phyloP scores from a whole-genome alignment of 768 basidiomycete genomes.

The Leccinum longicurvipes region DNA sequence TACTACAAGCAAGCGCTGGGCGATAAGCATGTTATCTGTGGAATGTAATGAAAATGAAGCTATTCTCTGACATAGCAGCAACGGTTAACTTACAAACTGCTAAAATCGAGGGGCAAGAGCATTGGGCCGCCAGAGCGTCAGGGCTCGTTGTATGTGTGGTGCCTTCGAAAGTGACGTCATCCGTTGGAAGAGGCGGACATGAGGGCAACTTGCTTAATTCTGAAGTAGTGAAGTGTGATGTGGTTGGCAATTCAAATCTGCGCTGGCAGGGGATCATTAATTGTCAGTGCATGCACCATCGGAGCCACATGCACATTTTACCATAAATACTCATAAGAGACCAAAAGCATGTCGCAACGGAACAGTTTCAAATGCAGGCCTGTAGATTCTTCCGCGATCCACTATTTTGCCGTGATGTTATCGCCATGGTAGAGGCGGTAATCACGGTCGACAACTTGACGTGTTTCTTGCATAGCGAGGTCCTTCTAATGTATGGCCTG shows the following conservation, averaged over 20 bases:
- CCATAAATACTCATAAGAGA: neutral
- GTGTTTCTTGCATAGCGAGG: neutral
- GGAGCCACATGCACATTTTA: neutral
- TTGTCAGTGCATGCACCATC: neutral
- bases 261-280: neutral
- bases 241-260: neutral
- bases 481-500: neutral
- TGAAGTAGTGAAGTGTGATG: too few relatives aligned
- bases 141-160: neutral
- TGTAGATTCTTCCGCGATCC: neutral
- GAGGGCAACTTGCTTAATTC: too few relatives aligned
- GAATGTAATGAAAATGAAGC: neutral
- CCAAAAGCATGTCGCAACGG: neutral
- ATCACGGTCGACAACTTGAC: neutral
- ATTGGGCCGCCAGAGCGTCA: too few relatives aligned
- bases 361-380: neutral
- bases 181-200: neutral
- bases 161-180: neutral
- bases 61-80: neutral
- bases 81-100: neutral
- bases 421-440: neutral
- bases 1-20: neutral
- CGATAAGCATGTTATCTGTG: neutral
- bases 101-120: neutral
- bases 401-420: neutral